phyloP scores from a whole-genome alignment of 148 eudicot genomes.

The Amaranthus cruentus region DNA sequence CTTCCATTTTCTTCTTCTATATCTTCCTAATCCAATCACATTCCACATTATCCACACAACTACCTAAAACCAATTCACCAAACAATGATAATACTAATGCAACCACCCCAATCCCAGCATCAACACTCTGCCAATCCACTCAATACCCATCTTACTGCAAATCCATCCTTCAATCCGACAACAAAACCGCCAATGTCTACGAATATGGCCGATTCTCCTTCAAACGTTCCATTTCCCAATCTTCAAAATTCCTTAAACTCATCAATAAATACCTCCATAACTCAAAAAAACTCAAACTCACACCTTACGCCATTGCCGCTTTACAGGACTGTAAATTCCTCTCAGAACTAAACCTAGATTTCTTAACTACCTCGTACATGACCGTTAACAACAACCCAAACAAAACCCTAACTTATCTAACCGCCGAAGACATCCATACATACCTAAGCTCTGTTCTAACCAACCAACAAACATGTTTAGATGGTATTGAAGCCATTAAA shows the following conservation, averaged over 20 bases:
- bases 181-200: slow-evolving; percentile 46
- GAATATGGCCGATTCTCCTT: slow-evolving; percentile 63
- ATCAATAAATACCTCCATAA: slow-evolving; percentile 42
- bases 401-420: slow-evolving; percentile 19
- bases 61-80: not conserved
- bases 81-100: slow-evolving; percentile 4
- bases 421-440: slow-evolving; percentile 64
- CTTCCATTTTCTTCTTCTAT: slow-evolving; percentile 10
- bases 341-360: slow-evolving; percentile 49
- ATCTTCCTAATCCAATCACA: slow-evolving; percentile 7
- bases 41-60: slow-evolving; percentile 10
- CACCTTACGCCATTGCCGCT: slow-evolving; percentile 35
- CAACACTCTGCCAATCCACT: slow-evolving; percentile 53
- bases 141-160: slow-evolving; percentile 62
- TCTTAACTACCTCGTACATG: slow-evolving; percentile 30
- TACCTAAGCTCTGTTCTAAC: slow-evolving; percentile 65
- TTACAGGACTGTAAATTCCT: slow-evolving; percentile 50
- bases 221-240: slow-evolving; percentile 49
- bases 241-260: slow-evolving; percentile 41
- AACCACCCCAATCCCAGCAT: slow-evolving; percentile 26
- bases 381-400: slow-evolving; percentile 27
- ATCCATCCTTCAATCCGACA: slow-evolving; percentile 38
- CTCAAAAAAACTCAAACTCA: slow-evolving; percentile 20
- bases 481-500: slow-evolving; percentile 53
- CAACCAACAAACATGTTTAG: slow-evolving; percentile 71